Conservation (phyloP, 768 basidiomycete genomes). For the Chalciporus piperatus region DNA sequence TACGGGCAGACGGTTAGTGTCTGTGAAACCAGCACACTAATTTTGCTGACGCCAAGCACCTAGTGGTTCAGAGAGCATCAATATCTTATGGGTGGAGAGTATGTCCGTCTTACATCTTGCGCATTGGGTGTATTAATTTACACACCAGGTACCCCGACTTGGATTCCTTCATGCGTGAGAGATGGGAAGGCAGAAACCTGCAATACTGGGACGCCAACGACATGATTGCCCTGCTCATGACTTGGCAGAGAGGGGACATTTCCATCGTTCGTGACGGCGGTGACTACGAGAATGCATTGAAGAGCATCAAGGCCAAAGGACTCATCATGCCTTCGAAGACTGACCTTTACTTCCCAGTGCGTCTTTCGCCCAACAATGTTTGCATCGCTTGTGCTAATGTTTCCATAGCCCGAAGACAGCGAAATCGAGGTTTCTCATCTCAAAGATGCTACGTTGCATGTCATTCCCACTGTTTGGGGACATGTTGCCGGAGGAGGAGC, state of each 20-base stretch:
- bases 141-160: slow-evolving; percentile 43
- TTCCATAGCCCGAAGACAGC: slow-evolving; percentile 51
- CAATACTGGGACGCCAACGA: slow-evolving; percentile 55
- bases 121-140: background rate
- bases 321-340: slow-evolving; percentile 61
- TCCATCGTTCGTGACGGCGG: slow-evolving; percentile 45
- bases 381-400: background rate
- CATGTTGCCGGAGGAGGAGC: slow-evolving; percentile 52
- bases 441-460: slow-evolving; percentile 42
- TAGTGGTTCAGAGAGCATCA: slow-evolving; percentile 56
- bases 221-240: slow-evolving; percentile 45
- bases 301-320: slow-evolving; percentile 47
- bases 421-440: slow-evolving; percentile 45
- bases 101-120: slow-evolving; percentile 9
- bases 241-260: slow-evolving; percentile 54
- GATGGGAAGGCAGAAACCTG: slow-evolving; percentile 48
- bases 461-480: slow-evolving; percentile 59
- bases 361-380: background rate
- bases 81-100: slow-evolving; percentile 44
- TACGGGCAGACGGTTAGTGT: slow-evolving; percentile 52
- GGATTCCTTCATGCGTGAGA: slow-evolving; percentile 46
- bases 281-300: slow-evolving; percentile 41
- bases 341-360: slow-evolving; percentile 57
- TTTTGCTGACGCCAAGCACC: background rate
- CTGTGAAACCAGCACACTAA: background rate